Conservation (phyloP, 768 basidiomycete genomes). For the Coprinopsis sp. region DNA sequence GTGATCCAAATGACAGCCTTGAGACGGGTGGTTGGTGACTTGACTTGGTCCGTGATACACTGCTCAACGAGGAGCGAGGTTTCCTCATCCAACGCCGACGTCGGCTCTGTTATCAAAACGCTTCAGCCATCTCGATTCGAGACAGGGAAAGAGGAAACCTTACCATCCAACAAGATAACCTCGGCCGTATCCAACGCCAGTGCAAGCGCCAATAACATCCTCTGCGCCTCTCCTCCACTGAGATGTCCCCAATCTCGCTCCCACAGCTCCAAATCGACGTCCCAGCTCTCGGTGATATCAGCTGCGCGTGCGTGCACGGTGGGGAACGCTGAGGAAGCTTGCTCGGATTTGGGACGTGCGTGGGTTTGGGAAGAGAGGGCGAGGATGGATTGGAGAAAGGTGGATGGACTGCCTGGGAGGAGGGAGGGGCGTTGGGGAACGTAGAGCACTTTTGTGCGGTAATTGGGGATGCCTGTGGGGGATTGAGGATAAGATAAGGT, state of each 20-base stretch:
- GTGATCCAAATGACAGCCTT: constrained; percentile 87
- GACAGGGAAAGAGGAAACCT: constrained; percentile 16
- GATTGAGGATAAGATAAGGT: constrained; percentile 12
- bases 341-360: constrained; percentile 19
- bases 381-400: constrained; percentile 58
- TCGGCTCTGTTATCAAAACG: constrained; percentile 58
- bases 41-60: constrained; percentile 50
- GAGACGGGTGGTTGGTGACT: constrained; percentile 40
- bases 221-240: constrained; percentile 84
- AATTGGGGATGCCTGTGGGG: constrained; percentile 58
- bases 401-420: constrained; percentile 74
- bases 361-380: constrained; percentile 44
- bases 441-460: constrained; percentile 77
- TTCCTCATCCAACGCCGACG: constrained; percentile 77
- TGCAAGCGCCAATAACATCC: constrained; percentile 75
- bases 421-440: constrained; percentile 86
- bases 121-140: neutral
- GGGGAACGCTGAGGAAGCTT: constrained; percentile 15
- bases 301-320: constrained; percentile 29
- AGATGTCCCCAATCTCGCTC: constrained; percentile 72
- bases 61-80: constrained; percentile 65
- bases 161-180: constrained; percentile 76
- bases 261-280: constrained; percentile 67
- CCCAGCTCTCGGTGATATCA: constrained; percentile 60
- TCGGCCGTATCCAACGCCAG: constrained; percentile 72